These are phyloP conservation scores for Sanghuangporus weigelae DNA, from an alignment of 1,284 basidiomycete genomes.

Conservation along the genomic window DNA sequence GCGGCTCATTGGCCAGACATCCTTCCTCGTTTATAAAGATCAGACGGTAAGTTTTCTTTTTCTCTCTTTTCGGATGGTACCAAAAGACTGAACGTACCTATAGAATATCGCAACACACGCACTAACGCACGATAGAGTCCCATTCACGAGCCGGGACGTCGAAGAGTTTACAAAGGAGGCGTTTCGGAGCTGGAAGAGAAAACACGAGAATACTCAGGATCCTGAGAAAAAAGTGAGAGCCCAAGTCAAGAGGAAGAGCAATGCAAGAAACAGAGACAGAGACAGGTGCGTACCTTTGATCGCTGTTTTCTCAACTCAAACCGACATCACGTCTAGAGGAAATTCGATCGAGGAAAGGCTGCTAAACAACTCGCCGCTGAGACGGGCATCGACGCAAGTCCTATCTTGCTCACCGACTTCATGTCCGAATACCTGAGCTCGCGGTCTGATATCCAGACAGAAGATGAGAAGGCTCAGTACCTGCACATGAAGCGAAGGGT, in stretches of 20 bases:
- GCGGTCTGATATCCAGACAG: neutral
- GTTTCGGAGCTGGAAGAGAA: neutral
- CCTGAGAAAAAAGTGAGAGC: neutral
- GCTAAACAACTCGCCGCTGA: neutral
- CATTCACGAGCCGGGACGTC: neutral
- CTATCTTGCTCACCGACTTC: neutral
- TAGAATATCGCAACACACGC: neutral
- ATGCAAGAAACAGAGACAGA: neutral
- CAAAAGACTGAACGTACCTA: neutral
- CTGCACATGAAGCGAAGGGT: neutral
- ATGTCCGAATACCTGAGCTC: conserved; percentile 5
- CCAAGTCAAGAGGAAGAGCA: neutral
- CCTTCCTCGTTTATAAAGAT: neutral
- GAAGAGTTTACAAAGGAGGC: neutral
- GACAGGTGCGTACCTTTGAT: neutral
- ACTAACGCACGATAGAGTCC: neutral
- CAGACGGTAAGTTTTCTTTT: neutral
- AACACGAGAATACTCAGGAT: neutral
- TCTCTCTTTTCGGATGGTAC: neutral
- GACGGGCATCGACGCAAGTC: neutral
- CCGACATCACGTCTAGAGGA: neutral
- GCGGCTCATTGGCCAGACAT: neutral
- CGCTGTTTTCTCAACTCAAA: neutral
- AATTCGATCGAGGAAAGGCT: neutral
- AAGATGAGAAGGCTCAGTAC: neutral